A percentile compares a stretch with the other conserved stretches of the same genome.
These are phyloP conservation scores for Panicum hallii DNA, from an alignment of 202 grass and related monocot species.

Conservation along the genomic window DNA sequence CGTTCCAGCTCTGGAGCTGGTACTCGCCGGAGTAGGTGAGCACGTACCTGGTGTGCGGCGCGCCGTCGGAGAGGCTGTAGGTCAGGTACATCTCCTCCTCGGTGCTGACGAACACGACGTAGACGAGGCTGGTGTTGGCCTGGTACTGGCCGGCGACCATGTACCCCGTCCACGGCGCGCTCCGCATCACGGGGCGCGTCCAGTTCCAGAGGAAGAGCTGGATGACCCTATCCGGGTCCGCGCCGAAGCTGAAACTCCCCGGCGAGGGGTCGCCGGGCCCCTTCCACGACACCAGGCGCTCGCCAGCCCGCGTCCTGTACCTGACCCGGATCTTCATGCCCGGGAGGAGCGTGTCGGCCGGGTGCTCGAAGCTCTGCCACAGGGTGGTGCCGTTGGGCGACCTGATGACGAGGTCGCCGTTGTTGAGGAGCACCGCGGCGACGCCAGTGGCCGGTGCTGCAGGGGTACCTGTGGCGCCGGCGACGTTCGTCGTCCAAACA, in stretches of 20 bases:
- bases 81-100: conserved; percentile 24
- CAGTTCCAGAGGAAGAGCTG: too few relatives aligned
- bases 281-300: background rate
- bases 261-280: background rate
- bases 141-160: background rate
- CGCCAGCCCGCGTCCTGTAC: background rate
- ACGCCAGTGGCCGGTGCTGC: background rate
- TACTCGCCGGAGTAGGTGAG: background rate
- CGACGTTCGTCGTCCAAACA: background rate
- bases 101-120: background rate
- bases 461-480: background rate
- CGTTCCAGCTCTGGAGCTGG: conserved; percentile 18
- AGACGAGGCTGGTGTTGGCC: background rate
- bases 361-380: conserved; percentile 66
- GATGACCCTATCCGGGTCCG: conserved; percentile 1
- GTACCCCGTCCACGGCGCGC: conserved; percentile 51
- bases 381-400: conserved; percentile 7
- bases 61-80: conserved; percentile 6
- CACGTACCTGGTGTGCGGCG: background rate
- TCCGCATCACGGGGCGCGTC: conserved; percentile 41
- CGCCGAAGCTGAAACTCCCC: conserved; percentile 41
- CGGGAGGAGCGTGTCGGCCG: conserved; percentile 56
- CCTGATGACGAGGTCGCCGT: conserved; percentile 54
- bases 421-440: conserved; percentile 24
- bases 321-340: conserved; percentile 51